A percentile compares a stretch with the other conserved stretches of the same genome.
Evolutionary conservation across 768 basidiomycete species (phyloP).

Genomic region (Daedalea quercina): DNA sequence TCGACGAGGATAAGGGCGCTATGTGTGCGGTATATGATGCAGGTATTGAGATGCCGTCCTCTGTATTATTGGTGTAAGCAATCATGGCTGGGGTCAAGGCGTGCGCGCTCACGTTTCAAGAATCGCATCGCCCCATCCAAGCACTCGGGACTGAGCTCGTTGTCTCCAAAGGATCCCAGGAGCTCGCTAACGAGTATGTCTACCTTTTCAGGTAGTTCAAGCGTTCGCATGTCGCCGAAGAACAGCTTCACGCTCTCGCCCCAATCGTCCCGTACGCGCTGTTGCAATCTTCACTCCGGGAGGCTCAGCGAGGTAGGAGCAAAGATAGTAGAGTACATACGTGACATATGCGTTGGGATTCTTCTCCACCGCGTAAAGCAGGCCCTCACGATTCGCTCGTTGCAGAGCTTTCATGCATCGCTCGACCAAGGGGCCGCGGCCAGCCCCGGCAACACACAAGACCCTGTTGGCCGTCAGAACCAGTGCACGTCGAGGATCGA

Average conservation of each 20-base stretch:
- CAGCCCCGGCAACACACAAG: conserved; percentile 91
- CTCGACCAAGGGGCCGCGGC: conserved; percentile 87
- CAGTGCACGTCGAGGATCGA: neutral
- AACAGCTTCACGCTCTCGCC: conserved; percentile 68
- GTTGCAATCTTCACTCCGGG: conserved; percentile 59
- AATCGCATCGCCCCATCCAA: conserved; percentile 93
- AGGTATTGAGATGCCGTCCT: conserved; percentile 91
- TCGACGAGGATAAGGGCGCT: conserved; percentile 91
- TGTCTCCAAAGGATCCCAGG: conserved; percentile 96
- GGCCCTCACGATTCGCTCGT: conserved; percentile 53
- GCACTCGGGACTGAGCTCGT: conserved; percentile 97
- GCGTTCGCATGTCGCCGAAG: conserved; percentile 91
- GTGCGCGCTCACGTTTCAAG: conserved; percentile 67
- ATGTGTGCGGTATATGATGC: conserved; percentile 93
- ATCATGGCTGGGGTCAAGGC: neutral
- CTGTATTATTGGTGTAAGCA: conserved; percentile 33
- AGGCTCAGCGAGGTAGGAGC: neutral
- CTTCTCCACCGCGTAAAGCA: conserved; percentile 90
- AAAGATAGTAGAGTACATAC: conserved; percentile 41
- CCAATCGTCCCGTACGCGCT: conserved; percentile 80
- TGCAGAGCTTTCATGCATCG: conserved; percentile 75
- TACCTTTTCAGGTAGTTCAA: conserved; percentile 78
- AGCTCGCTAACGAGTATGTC: conserved; percentile 96
- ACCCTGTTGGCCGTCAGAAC: conserved; percentile 39
- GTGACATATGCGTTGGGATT: conserved; percentile 95